Evolutionary conservation across 2,329 filamentous ascomycete genomes (phyloP).

Genomic region (Dryadomyces quercus-mongolicae): DNA sequence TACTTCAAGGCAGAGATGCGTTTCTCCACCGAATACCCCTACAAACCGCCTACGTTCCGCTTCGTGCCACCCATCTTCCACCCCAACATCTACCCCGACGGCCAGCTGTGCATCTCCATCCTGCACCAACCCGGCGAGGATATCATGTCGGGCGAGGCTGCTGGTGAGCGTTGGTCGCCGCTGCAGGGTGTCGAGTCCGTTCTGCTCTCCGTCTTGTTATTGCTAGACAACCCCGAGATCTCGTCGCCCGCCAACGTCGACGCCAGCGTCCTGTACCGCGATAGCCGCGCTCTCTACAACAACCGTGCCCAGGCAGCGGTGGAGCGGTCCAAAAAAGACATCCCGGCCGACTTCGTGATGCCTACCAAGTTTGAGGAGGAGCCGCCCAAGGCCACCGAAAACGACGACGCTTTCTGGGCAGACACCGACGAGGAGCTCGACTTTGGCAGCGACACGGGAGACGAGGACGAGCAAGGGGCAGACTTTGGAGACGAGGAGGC

Average conservation of each 20-base stretch:
- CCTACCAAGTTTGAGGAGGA: constrained; percentile 57
- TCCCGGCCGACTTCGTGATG: constrained; percentile 71
- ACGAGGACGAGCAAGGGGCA: constrained; percentile 43
- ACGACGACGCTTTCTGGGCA: constrained; percentile 74
- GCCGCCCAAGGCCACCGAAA: constrained; percentile 48
- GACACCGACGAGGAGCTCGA: constrained; percentile 67
- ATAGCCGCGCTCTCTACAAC: constrained; percentile 58
- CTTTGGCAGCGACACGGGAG: constrained; percentile 60
- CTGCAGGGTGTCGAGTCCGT: constrained; percentile 92
- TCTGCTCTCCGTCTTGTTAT: constrained; percentile 78
- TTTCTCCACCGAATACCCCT: constrained; percentile 83
- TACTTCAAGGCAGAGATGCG: constrained; percentile 82
- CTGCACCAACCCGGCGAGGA: constrained; percentile 88
- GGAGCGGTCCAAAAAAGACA: constrained; percentile 62
- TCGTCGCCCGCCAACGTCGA: constrained; percentile 92
- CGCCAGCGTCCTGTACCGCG: constrained; percentile 74
- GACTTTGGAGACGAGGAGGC: constrained; percentile 28
- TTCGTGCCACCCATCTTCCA: constrained; percentile 74
- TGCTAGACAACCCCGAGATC: constrained; percentile 89
- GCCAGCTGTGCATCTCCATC: constrained; percentile 91
- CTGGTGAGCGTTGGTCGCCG: constrained; percentile 87
- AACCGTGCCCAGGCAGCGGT: constrained; percentile 56
- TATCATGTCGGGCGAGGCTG: constrained; percentile 78
- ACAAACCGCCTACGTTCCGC: constrained; percentile 75
- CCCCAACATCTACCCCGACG: constrained; percentile 87